phyloP scores from a whole-genome alignment of 805 yeast genomes.

The Wickerhamiella bombiphila region DNA sequence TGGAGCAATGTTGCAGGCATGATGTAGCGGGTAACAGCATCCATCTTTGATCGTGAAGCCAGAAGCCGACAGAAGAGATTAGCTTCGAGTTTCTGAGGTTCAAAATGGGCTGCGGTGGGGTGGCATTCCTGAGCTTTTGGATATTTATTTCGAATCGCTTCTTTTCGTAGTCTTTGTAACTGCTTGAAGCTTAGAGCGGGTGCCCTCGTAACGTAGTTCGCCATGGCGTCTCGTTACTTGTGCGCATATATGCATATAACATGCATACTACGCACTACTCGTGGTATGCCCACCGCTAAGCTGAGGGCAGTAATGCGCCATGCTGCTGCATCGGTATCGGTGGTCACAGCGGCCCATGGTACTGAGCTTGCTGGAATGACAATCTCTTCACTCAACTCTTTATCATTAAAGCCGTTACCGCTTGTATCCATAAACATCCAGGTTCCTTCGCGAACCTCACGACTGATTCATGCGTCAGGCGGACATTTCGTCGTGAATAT shows the following conservation, averaged over 20 bases:
- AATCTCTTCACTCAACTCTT: constrained; percentile 69
- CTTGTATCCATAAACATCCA: constrained; percentile 75
- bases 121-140: background rate
- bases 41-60: constrained; percentile 32
- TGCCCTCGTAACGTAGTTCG: background rate
- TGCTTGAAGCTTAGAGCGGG: background rate
- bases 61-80: constrained; percentile 30
- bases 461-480: constrained; percentile 37
- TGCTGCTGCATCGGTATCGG: constrained; percentile 40
- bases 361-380: constrained; percentile 51
- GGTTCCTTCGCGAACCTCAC: constrained; percentile 70
- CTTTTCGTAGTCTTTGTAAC: background rate
- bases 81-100: constrained; percentile 13
- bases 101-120: constrained; percentile 7
- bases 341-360: constrained; percentile 38
- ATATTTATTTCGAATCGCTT: background rate
- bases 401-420: constrained; percentile 65
- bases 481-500: constrained; percentile 52
- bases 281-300: too few species aligned
- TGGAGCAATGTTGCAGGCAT: constrained; percentile 29
- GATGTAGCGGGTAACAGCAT: constrained; percentile 24
- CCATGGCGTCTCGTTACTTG: too few species aligned
- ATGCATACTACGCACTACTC: too few species aligned
- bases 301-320: constrained; percentile 23
- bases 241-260: too few species aligned